phyloP scores from a whole-genome alignment of 2,329 filamentous ascomycete species.

The Elsinoe necatrix region DNA sequence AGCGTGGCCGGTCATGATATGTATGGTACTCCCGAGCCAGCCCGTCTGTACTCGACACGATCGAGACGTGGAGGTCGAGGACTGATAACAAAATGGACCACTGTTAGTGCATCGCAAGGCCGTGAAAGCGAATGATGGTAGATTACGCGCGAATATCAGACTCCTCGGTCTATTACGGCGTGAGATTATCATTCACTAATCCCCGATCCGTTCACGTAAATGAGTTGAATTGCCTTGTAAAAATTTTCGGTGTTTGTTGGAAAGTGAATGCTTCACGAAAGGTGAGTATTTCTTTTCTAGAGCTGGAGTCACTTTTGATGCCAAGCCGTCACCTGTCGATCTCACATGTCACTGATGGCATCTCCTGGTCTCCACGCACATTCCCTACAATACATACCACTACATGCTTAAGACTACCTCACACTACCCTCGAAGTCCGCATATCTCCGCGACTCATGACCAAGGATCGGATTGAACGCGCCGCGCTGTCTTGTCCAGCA shows the following conservation, averaged over 20 bases:
- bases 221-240: background rate
- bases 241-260: background rate
- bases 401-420: background rate
- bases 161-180: background rate
- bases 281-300: background rate
- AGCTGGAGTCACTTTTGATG: slow-evolving; percentile 13
- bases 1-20: background rate
- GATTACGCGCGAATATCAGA: background rate
- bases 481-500: background rate
- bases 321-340: slow-evolving; percentile 10
- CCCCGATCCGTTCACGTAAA: background rate
- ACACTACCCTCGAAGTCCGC: background rate
- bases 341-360: background rate
- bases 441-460: slow-evolving; percentile 1
- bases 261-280: slow-evolving; percentile 8
- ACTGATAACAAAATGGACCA: background rate
- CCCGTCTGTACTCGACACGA: background rate
- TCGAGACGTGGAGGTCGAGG: background rate
- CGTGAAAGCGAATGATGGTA: background rate
- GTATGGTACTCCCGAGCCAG: slow-evolving; percentile 16
- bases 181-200: background rate
- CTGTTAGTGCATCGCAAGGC: background rate
- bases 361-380: background rate
- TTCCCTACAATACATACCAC: background rate
- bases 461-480: background rate